Conservation (phyloP, 1,139 yeast species). For the Scheffersomyces quercinus region DNA sequence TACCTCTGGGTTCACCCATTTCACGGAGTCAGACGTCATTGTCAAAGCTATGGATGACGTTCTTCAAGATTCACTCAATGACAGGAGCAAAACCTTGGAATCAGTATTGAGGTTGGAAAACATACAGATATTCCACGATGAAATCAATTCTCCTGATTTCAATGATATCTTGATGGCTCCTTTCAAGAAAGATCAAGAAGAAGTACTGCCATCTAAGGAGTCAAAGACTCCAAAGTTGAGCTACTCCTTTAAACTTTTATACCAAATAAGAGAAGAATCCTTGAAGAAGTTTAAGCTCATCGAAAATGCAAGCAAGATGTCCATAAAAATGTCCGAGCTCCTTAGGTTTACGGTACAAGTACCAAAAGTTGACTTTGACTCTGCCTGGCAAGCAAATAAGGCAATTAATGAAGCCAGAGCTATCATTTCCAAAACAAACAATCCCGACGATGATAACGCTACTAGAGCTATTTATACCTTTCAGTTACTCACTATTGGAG, state of each 20-base stretch:
- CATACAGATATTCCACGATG: constrained; percentile 7
- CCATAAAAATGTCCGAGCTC: constrained; percentile 11
- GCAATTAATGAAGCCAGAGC: constrained; percentile 8
- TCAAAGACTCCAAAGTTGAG: neutral
- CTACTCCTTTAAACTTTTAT: neutral
- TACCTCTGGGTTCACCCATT: neutral
- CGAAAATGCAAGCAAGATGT: neutral
- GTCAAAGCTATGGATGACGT: neutral
- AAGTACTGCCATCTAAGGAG: neutral
- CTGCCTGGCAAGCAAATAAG: constrained; percentile 18
- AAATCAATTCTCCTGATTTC: constrained; percentile 11
- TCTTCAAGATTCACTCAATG: neutral
- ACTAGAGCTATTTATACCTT: constrained; percentile 6
- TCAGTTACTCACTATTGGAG: constrained; percentile 21
- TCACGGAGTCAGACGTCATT: neutral
- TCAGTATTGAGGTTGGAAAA: constrained; percentile 3
- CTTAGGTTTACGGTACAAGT: constrained; percentile 9
- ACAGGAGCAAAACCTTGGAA: neutral
- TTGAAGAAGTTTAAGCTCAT: neutral
- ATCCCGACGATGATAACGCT: neutral
- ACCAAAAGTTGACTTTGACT: constrained; percentile 12
- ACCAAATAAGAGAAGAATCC: too few relatives aligned
- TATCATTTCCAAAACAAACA: constrained; percentile 4
- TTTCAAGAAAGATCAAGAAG: neutral
- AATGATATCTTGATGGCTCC: constrained; percentile 14